phyloP scores from a whole-genome alignment of 2,329 filamentous ascomycete genomes.

The Trichoderma gracile region DNA sequence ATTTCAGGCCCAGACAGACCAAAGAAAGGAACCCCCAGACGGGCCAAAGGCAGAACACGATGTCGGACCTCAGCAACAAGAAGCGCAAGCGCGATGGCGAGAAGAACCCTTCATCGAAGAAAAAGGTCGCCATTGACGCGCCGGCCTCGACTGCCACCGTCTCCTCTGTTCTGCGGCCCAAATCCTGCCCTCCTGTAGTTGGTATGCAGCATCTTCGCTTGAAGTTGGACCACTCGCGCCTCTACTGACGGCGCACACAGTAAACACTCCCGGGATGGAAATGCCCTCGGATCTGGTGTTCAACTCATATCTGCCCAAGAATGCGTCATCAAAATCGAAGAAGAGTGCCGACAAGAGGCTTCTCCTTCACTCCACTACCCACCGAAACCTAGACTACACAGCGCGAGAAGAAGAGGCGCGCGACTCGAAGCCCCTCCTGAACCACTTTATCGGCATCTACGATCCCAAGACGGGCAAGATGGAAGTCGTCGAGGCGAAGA shows the following conservation, averaged over 20 bases:
- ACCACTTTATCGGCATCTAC: constrained; percentile 66
- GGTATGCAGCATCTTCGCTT: constrained; percentile 43
- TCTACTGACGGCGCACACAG: constrained; percentile 36
- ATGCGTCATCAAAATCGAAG: constrained; percentile 41
- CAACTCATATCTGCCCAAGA: constrained; percentile 49
- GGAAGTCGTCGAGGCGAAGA: constrained; percentile 63
- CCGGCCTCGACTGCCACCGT: constrained; percentile 46
- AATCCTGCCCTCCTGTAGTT: constrained; percentile 54
- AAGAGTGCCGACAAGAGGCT: constrained; percentile 50
- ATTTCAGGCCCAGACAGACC: not conserved
- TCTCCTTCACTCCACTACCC: constrained; percentile 57
- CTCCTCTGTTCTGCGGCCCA: constrained; percentile 48
- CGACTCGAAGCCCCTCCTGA: constrained; percentile 46
- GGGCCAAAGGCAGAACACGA: constrained; percentile 30
- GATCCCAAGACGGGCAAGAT: constrained; percentile 61
- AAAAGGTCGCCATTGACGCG: constrained; percentile 54
- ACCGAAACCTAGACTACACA: constrained; percentile 61
- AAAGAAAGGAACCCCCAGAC: not conserved
- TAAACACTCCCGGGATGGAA: constrained; percentile 41
- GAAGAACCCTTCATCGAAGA: constrained; percentile 47
- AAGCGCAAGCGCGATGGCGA: constrained; percentile 57
- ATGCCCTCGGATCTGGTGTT: constrained; percentile 45
- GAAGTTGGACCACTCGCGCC: not conserved
- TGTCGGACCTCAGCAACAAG: constrained; percentile 46
- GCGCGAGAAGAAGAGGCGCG: constrained; percentile 50